Evolutionary conservation across 164 flowering plant genomes (phyloP), one percentile per base, ranked within the genome.

Genomic region (Berberis thunbergii): DNA sequence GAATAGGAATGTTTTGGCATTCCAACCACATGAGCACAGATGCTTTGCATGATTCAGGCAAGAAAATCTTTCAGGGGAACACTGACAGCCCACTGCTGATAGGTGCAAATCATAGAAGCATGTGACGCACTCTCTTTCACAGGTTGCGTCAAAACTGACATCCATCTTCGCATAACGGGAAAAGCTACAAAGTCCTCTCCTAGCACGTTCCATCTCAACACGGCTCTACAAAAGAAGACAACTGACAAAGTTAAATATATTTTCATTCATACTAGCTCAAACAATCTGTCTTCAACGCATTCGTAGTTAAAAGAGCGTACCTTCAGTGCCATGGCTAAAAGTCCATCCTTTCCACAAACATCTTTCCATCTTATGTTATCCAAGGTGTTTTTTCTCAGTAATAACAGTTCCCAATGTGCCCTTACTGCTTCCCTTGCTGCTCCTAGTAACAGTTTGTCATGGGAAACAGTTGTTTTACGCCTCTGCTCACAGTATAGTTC

Each of bases 21-120:
- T 71, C 86, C 89, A 83, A 55, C 82, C 61, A 73, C 98, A 89
- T 53, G 79, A 69, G 72, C 98, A 89, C 1, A 92, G 76, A 61
- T 78, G 81, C 68, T 80, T 86, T 61, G 84, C 81, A 69, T 92
- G 96, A 65, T 42, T 66, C 52, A 85, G 72, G 74, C 98, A 92
- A 1, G 91, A 66, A 76, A 77, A 88, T 69, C 54, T 79, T 57
- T 78, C 75, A 0, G 83, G 78, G 57, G 86, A 83, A 81, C 98
- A 90, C 9, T 70, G 68, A 69, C 98, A 90, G 43, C 75, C 63
- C 10, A 67, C 87, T 40, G 92, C 95, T 43, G 94, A 83, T 53
- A 89, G 79, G 69, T 87, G 80, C 72, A 87, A 66, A 73, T 87
- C 93, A 67, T 68, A 87, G 49, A 73, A 56, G 71, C 96, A 91